Percentiles rank a stretch among this genome's conserved stretches.
These are phyloP conservation scores for Podospora fimiseda DNA, from an alignment of 495 filamentous ascomycete genomes.

Conservation along the genomic window DNA sequence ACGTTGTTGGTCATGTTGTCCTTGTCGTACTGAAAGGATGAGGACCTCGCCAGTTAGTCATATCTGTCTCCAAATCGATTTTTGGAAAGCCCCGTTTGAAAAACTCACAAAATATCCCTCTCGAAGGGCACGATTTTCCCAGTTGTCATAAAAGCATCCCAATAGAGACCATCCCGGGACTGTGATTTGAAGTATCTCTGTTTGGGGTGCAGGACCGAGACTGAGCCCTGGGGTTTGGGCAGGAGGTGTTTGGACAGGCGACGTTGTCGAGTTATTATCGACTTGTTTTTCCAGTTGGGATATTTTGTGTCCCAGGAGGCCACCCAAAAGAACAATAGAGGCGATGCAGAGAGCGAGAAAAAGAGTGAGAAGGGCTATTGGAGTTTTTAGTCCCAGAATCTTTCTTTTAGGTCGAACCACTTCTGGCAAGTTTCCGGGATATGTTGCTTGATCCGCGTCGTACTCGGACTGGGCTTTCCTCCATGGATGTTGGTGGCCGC, in stretches of 20 bases:
- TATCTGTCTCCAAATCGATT: too few relatives aligned
- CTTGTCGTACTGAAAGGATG: too few relatives aligned
- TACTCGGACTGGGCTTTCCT: not conserved
- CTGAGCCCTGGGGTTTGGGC: not conserved
- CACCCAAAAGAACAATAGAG: not conserved
- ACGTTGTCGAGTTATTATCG: too few relatives aligned
- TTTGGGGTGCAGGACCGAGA: not conserved
- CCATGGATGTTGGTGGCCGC: not conserved
- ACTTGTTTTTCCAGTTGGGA: not conserved
- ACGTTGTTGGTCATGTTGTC: slow-evolving; percentile 1
- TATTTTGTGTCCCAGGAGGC: not conserved
- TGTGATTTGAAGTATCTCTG: not conserved
- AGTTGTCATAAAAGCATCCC: slow-evolving; percentile 1
- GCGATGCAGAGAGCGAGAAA: not conserved
- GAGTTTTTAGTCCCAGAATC: not conserved
- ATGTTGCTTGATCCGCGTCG: not conserved
- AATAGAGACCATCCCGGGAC: not conserved
- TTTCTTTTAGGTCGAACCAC: not conserved
- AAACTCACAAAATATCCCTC: too few relatives aligned
- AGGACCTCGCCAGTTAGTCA: too few relatives aligned
- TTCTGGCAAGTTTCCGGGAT: not conserved
- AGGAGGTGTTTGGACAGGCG: not conserved
- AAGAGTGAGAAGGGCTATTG: not conserved
- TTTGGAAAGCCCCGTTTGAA: too few relatives aligned
- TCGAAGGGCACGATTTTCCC: not conserved